Evolutionary conservation across 495 filamentous ascomycete genomes (phyloP), one percentile per base, ranked within the genome.

Genomic region (Aspergillus panamensis): DNA sequence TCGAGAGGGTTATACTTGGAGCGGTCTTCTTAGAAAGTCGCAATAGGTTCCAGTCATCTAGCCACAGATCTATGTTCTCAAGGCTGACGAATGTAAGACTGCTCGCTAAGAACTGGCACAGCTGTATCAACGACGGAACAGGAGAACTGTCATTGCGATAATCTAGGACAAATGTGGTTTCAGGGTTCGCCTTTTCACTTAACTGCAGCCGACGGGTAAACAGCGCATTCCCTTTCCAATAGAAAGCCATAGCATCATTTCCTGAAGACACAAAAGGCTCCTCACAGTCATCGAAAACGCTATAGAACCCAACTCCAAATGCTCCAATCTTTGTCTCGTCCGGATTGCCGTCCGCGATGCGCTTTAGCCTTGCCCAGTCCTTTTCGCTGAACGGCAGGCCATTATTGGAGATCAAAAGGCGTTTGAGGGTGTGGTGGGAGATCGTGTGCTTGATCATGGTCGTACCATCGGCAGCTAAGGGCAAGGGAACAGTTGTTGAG

Each of bases 291-390:
- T 94, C 89, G 72, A 99, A 99, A 33, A 97, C 94, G 70, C 90
- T 94, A 77, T 99, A 99, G 71, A 99, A 97, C 3, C 95, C 95
- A 37, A 99, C 95, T 47, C 95, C 95, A 69, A 97, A 99, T 5
- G 95, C 95, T 17, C 95, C 95, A 64, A 99, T 97, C 76, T 99
- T 97, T 4, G 91, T 96, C 71, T 97, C 95, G 69, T 97, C 93
- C 0, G 95, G 95, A 66, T 99, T 99, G 12, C 95, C 95, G 72
- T 97, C 93, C 13, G 95, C 95, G 61, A 99, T 99, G 53, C 91
- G 86, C 77, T 97, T 97, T 65, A 99, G 67, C 55, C 95, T 82
- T 43, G 83, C 82, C 95, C 95, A 99, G 72, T 99, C 95, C 16
- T 88, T 91, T 51, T 85, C 82, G 33, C 82, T 84, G 62, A 99